phyloP scores from a whole-genome alignment of 306 rosid genomes.

The Quercus mongolica region DNA sequence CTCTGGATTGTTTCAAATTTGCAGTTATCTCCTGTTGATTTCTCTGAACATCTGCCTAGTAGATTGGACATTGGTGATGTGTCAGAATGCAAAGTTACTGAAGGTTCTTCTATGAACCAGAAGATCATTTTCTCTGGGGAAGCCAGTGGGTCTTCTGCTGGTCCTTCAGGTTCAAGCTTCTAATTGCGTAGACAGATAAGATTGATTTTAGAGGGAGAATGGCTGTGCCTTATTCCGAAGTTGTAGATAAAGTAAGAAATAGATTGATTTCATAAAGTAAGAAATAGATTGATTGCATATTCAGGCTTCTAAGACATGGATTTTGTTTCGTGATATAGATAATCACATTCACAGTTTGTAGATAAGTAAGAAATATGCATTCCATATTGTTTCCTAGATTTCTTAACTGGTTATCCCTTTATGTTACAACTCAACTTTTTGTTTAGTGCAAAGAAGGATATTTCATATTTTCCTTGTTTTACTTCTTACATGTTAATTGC shows the following conservation, averaged over 20 bases:
- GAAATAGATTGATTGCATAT: not conserved
- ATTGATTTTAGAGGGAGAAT: not conserved
- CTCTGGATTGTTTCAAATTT: not conserved
- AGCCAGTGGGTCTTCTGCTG: not conserved
- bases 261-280: not conserved
- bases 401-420: not conserved
- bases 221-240: not conserved
- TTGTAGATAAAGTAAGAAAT: not conserved
- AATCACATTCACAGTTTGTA: not conserved
- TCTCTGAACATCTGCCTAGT: not conserved
- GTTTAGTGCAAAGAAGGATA: not conserved
- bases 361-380: not conserved
- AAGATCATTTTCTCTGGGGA: not conserved
- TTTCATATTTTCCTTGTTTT: not conserved
- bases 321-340: not conserved
- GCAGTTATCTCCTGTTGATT: not conserved
- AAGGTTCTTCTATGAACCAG: not conserved
- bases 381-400: not conserved
- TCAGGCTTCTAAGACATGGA: not conserved
- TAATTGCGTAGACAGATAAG: not conserved
- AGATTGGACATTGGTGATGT: conserved; percentile 1
- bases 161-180: not conserved
- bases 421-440: not conserved
- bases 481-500: not conserved
- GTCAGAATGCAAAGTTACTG: not conserved